Base-by-base conservation (phyloP, 495 filamentous ascomycete species). In the Geopyxis carbonaria region DNA sequence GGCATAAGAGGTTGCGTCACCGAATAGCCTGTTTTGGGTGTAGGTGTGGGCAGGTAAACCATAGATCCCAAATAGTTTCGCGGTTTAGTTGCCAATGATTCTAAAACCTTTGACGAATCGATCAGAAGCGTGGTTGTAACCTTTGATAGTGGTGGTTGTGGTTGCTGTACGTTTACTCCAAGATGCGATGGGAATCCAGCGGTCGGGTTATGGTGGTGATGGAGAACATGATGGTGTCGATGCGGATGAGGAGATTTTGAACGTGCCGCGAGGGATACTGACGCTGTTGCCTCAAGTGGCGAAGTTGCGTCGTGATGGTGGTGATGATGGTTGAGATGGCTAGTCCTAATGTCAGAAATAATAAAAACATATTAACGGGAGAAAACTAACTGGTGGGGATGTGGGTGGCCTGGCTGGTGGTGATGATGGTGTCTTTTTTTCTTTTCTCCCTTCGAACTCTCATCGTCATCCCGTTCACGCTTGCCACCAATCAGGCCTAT, bases 1-100 rank as follows among this genome's bases (percentile, higher is more conserved):
- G 83, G 86, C 3, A 93, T 60, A 3, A 93, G 60, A 10, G 80
- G 79, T 22, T 68, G 70, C 0, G 86, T 56, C 2, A 50, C 43
- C 11, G 81, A 5, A 68, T 80, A 13, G 69, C 78, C 24, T 66
- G 71, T 56, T 71, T 87, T 22, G 72, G 74, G 48, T 69, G 72
- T 52, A 72, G 77, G 44, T 64, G 67, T 51, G 68, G 63, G 22
- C 58, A 59, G 35, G 56, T 66, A 16, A 58, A 61, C 32, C 62
- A 60, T 25, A 56, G 69, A 43, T 58, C 62, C 43, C 48, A 65
- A 35, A 69, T 65, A 39, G 23, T 32, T 64, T 45, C 40, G 38
- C 8, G 42, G 48, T 18, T 46, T 41, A 48, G 61, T 30, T 64
- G 63, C 21, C 62, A 64, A 55, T 67, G 80, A 45, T 62, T 64